phyloP scores from a whole-genome alignment of 768 basidiomycete genomes.

The Termitomyces sp. region DNA sequence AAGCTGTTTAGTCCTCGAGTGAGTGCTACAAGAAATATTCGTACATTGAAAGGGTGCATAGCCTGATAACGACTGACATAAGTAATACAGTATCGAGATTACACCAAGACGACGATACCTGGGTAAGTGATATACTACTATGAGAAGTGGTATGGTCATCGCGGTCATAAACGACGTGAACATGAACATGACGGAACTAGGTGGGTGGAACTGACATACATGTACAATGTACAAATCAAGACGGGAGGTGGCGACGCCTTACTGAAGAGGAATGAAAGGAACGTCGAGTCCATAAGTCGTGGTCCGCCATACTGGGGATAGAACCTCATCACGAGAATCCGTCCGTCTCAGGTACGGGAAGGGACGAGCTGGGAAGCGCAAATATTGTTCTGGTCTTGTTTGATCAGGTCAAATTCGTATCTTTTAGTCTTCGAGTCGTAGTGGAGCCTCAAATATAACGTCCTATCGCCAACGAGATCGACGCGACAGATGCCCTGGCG shows the following conservation, averaged over 20 bases:
- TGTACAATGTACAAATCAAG: neutral
- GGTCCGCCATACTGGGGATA: neutral
- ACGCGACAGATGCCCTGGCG: constrained; percentile 49
- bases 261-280: neutral
- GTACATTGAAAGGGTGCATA: neutral
- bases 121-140: neutral
- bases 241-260: neutral
- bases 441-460: constrained; percentile 48
- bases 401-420: neutral
- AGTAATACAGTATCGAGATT: neutral
- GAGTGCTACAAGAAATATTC: neutral
- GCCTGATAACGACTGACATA: neutral
- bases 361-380: neutral
- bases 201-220: neutral
- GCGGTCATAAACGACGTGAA: neutral
- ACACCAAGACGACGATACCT: neutral
- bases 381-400: neutral
- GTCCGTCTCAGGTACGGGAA: neutral
- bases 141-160: neutral
- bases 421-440: neutral
- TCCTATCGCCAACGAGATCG: constrained; percentile 47
- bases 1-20: neutral
- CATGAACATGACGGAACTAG: neutral
- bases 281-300: neutral
- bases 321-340: neutral